Base-by-base conservation (phyloP, 768 basidiomycete genomes). In the Amanita fuliginea region DNA sequence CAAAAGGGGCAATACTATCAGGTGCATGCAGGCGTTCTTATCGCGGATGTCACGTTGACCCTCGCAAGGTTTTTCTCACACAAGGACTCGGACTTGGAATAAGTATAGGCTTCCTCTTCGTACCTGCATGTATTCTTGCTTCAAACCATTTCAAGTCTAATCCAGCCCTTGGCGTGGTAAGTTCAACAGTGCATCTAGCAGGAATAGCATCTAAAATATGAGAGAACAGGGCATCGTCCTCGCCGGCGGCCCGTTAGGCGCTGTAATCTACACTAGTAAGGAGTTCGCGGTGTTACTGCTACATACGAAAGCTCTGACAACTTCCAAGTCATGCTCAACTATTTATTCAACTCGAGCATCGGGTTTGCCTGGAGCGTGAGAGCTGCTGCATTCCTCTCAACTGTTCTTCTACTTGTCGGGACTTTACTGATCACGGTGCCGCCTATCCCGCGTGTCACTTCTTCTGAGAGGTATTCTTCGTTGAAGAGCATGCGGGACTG, bases 321-420 rank as follows among this genome's bases (percentile, higher is more conserved):
- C 3, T 11, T n/a, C n/a, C n/a, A 11, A 50, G 49, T 76, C 51
- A 69, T 78, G 67, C 60, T 81, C 40, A 78, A 80, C 57, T 68
- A 75, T 37, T 64, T 72, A 19, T 62, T 68, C 47, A 59, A 64
- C 42, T 60, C 60, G 6, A 54, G 41, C 2, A 62, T 68, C 21
- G 73, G 76, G 1, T 80, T 78, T 48, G 67, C 64, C 22, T 67
- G 63, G 37, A 71, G 71, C n/a, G 71, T 74, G n/a, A 67, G 76
- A 5, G 40, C 32, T 4, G 37, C 46, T 7, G 41, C 46, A 16
- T 40, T 52, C 19, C 32, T 52, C 22, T 42, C 46, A 7, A 39
- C 46, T 14, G 28, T 30, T n/a, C 42, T 46, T 22, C 24, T 52
- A 7, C n/a, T 52, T 6, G 24, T 34, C 18, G 51, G 46, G 34